Conservation (phyloP, 1,284 basidiomycete species). For the Phenoliferia sp. region DNA sequence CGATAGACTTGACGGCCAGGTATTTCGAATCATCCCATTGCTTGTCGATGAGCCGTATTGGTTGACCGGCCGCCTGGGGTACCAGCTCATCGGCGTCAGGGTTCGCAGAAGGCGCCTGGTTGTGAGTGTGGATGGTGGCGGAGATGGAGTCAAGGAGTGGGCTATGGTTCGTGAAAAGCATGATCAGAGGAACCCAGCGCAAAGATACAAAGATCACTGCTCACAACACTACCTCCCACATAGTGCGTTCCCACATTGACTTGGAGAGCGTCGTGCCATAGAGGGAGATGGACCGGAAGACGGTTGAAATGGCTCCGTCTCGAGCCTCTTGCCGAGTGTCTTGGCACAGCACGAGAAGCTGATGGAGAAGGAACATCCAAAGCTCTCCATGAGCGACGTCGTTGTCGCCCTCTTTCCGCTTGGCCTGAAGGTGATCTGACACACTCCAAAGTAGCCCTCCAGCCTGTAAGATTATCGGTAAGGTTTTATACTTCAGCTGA, state of each 20-base stretch:
- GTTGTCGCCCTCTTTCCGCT: slow-evolving; percentile 57
- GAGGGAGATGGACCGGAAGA: slow-evolving; percentile 88
- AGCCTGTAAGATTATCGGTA: slow-evolving; percentile 23
- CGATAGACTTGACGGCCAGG: slow-evolving; percentile 76
- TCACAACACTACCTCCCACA: slow-evolving; percentile 76
- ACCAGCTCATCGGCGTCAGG: slow-evolving; percentile 20
- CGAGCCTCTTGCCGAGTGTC: slow-evolving; percentile 82
- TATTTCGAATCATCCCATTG: slow-evolving; percentile 82
- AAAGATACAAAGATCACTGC: slow-evolving; percentile 4
- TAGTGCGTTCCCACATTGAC: slow-evolving; percentile 78
- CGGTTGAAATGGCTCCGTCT: slow-evolving; percentile 86
- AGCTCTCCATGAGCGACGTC: slow-evolving; percentile 58
- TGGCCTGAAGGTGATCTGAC: slow-evolving; percentile 70
- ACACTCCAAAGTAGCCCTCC: slow-evolving; percentile 87
- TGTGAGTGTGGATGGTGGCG: slow-evolving; percentile 7
- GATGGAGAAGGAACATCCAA: slow-evolving; percentile 86
- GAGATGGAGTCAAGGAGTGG: slow-evolving; percentile 68
- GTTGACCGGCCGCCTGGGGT: slow-evolving; percentile 24
- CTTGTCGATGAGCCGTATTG: slow-evolving; percentile 34
- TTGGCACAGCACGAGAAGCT: slow-evolving; percentile 74
- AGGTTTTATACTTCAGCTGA: neutral
- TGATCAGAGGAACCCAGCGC: neutral
- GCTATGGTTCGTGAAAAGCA: slow-evolving; percentile 43
- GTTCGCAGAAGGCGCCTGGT: neutral
- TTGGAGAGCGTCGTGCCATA: slow-evolving; percentile 77